A percentile compares a stretch with the other conserved stretches of the same genome.
Conservation (phyloP, 139 green algal species). For the Zygnema cylindricum region DNA sequence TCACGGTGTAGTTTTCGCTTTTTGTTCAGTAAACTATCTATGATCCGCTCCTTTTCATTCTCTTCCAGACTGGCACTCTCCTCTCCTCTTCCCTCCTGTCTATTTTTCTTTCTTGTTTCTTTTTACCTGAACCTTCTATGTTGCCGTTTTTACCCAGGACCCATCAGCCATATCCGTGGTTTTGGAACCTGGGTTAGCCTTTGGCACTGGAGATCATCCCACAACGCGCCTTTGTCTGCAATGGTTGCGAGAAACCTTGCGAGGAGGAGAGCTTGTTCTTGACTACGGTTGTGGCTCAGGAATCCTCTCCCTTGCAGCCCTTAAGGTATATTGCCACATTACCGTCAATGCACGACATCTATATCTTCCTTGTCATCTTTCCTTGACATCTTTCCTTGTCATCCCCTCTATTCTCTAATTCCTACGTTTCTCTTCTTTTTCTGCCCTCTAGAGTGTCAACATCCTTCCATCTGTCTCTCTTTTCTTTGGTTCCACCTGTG, state of each 20-base stretch:
- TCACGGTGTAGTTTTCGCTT: no score
- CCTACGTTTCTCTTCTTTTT: no score
- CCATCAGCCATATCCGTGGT: slow-evolving; percentile 73
- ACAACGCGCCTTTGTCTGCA: slow-evolving; percentile 87
- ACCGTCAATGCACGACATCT: no score
- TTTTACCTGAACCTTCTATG: background rate
- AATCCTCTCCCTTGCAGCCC: slow-evolving; percentile 79
- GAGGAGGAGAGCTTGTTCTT: slow-evolving; percentile 62
- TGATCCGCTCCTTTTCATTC: background rate
- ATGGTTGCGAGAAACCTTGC: background rate
- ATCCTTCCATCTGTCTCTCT: no score
- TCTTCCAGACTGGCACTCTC: background rate
- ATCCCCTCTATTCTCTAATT: background rate
- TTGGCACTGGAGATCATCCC: slow-evolving; percentile 90
- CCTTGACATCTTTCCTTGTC: slow-evolving; percentile 42
- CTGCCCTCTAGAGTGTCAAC: no score
- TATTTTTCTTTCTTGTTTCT: no score
- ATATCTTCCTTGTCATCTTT: no score
- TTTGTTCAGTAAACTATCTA: no score
- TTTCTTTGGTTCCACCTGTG: no score
- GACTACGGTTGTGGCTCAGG: slow-evolving; percentile 85
- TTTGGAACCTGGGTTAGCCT: slow-evolving; percentile 83
- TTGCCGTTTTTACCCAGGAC: slow-evolving; percentile 30
- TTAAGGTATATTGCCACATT: slow-evolving; percentile 58
- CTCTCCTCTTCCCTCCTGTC: no score